Evolutionary conservation across 2,329 filamentous ascomycete species (phyloP), one percentile per base, ranked within the genome.

Genomic region (Penicillium sp.): DNA sequence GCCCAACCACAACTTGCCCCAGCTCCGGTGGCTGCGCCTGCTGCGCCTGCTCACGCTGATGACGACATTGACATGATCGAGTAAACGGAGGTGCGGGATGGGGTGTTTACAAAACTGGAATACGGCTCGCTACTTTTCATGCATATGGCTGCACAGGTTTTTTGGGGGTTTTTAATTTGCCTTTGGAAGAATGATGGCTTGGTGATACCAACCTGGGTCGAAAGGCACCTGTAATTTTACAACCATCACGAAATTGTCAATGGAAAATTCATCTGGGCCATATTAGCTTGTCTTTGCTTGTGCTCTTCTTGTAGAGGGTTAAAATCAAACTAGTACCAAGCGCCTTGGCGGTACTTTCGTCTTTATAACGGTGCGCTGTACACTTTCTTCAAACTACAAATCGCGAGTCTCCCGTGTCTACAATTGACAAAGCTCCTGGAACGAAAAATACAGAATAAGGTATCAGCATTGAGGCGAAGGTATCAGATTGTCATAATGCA

Each of bases 11-110:
- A 76, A 28, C 73, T 72, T 53, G 72, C 73, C 19, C 69, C 74
- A 10, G 73, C 76, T 30, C 69, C 78, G 24, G 69, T 70, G 59
- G 72, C 72, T 40, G 72, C 61, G 63, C 70, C 44, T 40, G 40
- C 62, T 13, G 62, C 63, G 58, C 67, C 73, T 55, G 62, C 68
- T 45, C 70, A 72, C 47, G 69, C 69, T 19, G 80, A 77, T 42
- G 86, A 88, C 59, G 88, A 91, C 74, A 81, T 90, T 63, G 89
- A 91, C 70, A 91, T 91, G 89, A 89, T 91, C 72, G 87, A 89
- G 79, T 89, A 70, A 74, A 53, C 8, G 38, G 13, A 15, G 6
- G 28, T 26, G 12, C 30, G 15, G 22, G 19, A 4, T 1, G 7
- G 42, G 10, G 10, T 1, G 1, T 28, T 24, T 13, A n/a, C 17